Evolutionary conservation across 78 protist genomes (phyloP).

Genomic region (Polysphondylium violaceum): DNA sequence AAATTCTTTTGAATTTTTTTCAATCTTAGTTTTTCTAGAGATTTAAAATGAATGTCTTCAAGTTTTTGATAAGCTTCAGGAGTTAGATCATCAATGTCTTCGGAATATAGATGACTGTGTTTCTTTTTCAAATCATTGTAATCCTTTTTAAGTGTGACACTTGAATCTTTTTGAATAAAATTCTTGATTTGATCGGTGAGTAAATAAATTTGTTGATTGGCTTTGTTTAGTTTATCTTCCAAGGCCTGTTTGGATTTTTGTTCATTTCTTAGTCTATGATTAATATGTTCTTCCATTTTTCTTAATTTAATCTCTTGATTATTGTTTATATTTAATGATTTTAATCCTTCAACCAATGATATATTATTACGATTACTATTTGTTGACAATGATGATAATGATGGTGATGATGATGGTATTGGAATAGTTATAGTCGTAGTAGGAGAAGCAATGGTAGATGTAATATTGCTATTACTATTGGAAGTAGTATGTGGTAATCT

Average conservation of each 20-base stretch:
- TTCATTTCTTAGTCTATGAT: slow-evolving; percentile 17
- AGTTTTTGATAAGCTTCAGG: slow-evolving; percentile 10
- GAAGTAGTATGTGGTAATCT: too few relatives aligned
- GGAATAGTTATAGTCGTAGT: too few relatives aligned
- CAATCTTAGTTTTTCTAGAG: slow-evolving; percentile 35
- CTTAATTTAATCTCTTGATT: background rate
- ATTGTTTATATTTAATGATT: slow-evolving; percentile 1
- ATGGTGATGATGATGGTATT: too few relatives aligned
- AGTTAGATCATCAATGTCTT: slow-evolving; percentile 27
- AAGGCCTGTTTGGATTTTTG: slow-evolving; percentile 29
- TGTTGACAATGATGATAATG: background rate
- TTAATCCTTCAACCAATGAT: background rate
- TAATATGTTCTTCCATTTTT: slow-evolving; percentile 35
- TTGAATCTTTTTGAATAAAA: background rate
- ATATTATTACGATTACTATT: background rate
- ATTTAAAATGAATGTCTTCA: slow-evolving; percentile 33
- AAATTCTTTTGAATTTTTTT: too few relatives aligned
- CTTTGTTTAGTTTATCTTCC: slow-evolving; percentile 32
- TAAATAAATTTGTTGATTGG: slow-evolving; percentile 3
- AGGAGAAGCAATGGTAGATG: too few relatives aligned
- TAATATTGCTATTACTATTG: too few relatives aligned
- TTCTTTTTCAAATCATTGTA: slow-evolving; percentile 11
- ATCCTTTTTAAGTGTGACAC: background rate
- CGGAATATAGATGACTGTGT: background rate
- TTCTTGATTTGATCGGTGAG: slow-evolving; percentile 33